phyloP scores from a whole-genome alignment of 257 asterid genomes.

The Fraxinus excelsior region DNA sequence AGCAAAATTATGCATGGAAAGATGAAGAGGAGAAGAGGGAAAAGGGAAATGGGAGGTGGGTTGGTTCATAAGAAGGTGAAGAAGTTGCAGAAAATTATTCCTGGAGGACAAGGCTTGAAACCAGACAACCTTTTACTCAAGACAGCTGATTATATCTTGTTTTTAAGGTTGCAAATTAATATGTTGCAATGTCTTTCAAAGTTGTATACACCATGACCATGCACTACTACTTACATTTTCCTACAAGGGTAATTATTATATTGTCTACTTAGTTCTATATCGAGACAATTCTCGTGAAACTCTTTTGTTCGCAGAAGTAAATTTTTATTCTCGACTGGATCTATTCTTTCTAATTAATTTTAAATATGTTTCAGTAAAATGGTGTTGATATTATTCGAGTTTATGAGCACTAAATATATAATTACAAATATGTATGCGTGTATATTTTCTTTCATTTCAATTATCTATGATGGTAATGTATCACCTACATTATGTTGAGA shows the following conservation, averaged over 20 bases:
- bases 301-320: not conserved
- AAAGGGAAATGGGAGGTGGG: not conserved
- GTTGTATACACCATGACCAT: slow-evolving; percentile 10
- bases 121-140: slow-evolving; percentile 39
- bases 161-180: slow-evolving; percentile 40
- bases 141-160: slow-evolving; percentile 49
- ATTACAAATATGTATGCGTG: no score
- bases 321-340: not conserved
- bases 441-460: no score
- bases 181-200: slow-evolving; percentile 35
- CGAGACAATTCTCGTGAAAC: not conserved
- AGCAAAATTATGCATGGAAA: not conserved
- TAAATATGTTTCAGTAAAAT: not conserved
- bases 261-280: not conserved
- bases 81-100: slow-evolving; percentile 41
- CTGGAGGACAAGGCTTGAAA: slow-evolving; percentile 36
- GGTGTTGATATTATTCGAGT: not conserved
- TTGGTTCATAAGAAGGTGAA: slow-evolving; percentile 35
- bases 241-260: not conserved
- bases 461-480: no score
- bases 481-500: no score
- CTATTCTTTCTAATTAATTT: not conserved
- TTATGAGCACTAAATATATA: no score
- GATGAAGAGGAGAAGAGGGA: slow-evolving; percentile 18
- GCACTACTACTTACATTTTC: no score